A percentile compares a stretch with the other conserved stretches of the same genome.
Conservation (phyloP, 441 rosid genomes). For the Pelargonium fulgidum region DNA sequence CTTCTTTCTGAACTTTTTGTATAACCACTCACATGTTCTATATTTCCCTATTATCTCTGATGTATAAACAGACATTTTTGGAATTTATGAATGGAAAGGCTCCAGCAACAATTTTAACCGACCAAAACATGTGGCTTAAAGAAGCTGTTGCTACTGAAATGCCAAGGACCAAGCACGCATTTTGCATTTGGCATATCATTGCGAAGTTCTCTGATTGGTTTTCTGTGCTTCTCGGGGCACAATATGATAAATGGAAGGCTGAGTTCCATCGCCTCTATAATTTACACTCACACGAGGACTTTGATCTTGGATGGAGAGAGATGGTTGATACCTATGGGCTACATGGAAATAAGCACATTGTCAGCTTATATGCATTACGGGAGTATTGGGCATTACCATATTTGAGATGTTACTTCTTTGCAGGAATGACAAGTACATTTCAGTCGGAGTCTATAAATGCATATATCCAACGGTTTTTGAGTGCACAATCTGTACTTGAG, state of each 20-base stretch:
- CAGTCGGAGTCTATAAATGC: constrained; percentile 28
- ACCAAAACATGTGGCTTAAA: constrained; percentile 58
- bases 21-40: constrained; percentile 8
- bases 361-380: constrained; percentile 37
- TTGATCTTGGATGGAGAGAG: constrained; percentile 39
- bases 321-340: constrained; percentile 34
- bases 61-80: constrained; percentile 41
- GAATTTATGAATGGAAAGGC: constrained; percentile 52
- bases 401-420: constrained; percentile 40
- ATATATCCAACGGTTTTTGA: constrained; percentile 34
- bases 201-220: constrained; percentile 57
- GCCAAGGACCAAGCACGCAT: constrained; percentile 50
- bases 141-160: constrained; percentile 46
- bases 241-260: constrained; percentile 50
- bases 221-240: constrained; percentile 41
- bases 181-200: constrained; percentile 49
- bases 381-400: constrained; percentile 42
- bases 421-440: constrained; percentile 28
- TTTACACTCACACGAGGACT: constrained; percentile 28
- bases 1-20: not conserved
- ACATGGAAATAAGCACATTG: constrained; percentile 35
- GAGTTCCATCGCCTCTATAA: constrained; percentile 38
- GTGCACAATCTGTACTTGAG: constrained; percentile 42
- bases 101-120: constrained; percentile 47
- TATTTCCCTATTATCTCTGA: constrained; percentile 9